Conservation (phyloP, 768 basidiomycete species). For the Auricularia sp. region DNA sequence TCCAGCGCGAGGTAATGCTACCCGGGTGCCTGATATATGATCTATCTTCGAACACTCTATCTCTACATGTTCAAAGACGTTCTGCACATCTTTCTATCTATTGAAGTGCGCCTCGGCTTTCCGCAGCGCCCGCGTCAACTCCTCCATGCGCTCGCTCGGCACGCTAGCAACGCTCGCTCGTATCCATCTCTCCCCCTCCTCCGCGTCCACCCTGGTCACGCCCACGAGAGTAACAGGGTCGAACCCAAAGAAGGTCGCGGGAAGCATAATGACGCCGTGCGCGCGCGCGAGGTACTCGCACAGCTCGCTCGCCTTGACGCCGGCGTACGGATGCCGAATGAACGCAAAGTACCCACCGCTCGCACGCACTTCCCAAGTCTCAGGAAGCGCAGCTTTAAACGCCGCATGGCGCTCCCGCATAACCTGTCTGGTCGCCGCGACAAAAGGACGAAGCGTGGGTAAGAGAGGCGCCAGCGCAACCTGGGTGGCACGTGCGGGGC, state of each 20-base stretch:
- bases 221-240: conserved; percentile 11
- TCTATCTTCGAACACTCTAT: no score
- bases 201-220: conserved; percentile 19
- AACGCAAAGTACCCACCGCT: conserved; percentile 75
- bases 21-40: no score
- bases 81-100: no score
- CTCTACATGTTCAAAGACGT: no score
- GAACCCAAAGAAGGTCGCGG: conserved; percentile 49
- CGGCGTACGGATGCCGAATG: conserved; percentile 53
- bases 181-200: conserved; percentile 49
- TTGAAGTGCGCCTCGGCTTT: not conserved
- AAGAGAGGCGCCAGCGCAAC: conserved; percentile 52
- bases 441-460: conserved; percentile 39
- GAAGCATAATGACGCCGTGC: conserved; percentile 57
- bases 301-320: conserved; percentile 40
- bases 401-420: conserved; percentile 44
- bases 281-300: conserved; percentile 48
- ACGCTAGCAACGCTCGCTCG: not conserved
- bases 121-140: not conserved
- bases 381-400: conserved; percentile 41
- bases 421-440: conserved; percentile 39
- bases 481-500: conserved; percentile 66
- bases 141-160: not conserved
- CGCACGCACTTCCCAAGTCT: conserved; percentile 50
- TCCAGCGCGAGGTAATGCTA: no score